phyloP scores from a whole-genome alignment of 495 filamentous ascomycete genomes.

The Apodospora peruviana region DNA sequence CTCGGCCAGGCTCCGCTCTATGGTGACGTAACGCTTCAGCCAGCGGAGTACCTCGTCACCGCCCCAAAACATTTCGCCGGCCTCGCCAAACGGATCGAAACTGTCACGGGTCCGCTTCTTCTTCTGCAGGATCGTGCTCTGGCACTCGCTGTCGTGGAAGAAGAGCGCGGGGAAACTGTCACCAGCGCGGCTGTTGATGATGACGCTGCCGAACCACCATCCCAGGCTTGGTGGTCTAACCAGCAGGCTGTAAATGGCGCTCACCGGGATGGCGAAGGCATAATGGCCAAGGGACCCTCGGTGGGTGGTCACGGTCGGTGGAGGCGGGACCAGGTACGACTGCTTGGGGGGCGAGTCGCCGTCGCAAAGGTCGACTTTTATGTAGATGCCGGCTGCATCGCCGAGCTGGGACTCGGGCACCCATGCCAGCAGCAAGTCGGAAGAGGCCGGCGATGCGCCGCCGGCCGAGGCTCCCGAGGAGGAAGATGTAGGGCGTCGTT shows the following conservation, averaged over 20 bases:
- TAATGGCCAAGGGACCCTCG: conserved; percentile 71
- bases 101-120: conserved; percentile 74
- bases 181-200: conserved; percentile 84
- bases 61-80: conserved; percentile 89
- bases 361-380: conserved; percentile 88
- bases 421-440: conserved; percentile 86
- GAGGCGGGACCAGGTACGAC: conserved; percentile 85
- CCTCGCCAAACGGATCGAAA: conserved; percentile 86
- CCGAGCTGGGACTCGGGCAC: conserved; percentile 86
- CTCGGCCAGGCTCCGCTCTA: conserved; percentile 79
- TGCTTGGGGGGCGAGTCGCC: conserved; percentile 74
- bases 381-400: conserved; percentile 80
- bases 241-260: conserved; percentile 81
- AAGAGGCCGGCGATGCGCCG: conserved; percentile 32
- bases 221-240: conserved; percentile 89
- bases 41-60: conserved; percentile 93
- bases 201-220: conserved; percentile 96
- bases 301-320: conserved; percentile 74
- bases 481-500: conserved; percentile 44
- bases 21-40: conserved; percentile 74
- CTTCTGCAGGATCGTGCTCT: conserved; percentile 90
- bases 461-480: conserved; percentile 36
- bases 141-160: conserved; percentile 95
- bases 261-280: conserved; percentile 87
- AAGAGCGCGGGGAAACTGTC: conserved; percentile 93